Conservation (phyloP, 305 asterid species). For the Ajuga reptans region DNA sequence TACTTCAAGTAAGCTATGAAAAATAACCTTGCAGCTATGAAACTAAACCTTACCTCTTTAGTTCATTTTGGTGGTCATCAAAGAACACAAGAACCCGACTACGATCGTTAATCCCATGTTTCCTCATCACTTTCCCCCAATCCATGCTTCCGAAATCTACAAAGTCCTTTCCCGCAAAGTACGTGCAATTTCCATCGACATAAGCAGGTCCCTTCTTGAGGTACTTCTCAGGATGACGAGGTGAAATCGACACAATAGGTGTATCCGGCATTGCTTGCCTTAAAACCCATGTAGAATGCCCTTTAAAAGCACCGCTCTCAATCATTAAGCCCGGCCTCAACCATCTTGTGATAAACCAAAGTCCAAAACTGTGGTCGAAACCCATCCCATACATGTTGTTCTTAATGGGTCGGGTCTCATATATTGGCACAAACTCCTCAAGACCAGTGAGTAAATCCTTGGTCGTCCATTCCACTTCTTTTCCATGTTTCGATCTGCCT, state of each 20-base stretch:
- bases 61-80: constrained; percentile 95
- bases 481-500: constrained; percentile 99
- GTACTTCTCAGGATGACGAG: constrained; percentile 94
- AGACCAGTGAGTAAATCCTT: constrained; percentile 74
- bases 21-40: neutral
- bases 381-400: constrained; percentile 95
- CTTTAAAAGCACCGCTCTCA: constrained; percentile 96
- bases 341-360: constrained; percentile 85
- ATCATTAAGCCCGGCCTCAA: constrained; percentile 79
- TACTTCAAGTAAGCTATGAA: neutral
- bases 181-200: constrained; percentile 91
- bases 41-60: constrained; percentile 54
- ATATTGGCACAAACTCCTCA: constrained; percentile 90
- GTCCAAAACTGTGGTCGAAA: constrained; percentile 94
- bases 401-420: constrained; percentile 76
- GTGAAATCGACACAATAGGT: constrained; percentile 71
- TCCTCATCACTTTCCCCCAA: constrained; percentile 66
- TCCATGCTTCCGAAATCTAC: constrained; percentile 93
- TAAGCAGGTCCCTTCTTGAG: constrained; percentile 92
- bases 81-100: constrained; percentile 73
- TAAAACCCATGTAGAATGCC: constrained; percentile 95
- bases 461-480: constrained; percentile 76
- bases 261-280: constrained; percentile 90
- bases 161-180: constrained; percentile 82
- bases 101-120: constrained; percentile 59